Conservation (phyloP, 2,329 filamentous ascomycete genomes). For the Hirsutella thompsonii region DNA sequence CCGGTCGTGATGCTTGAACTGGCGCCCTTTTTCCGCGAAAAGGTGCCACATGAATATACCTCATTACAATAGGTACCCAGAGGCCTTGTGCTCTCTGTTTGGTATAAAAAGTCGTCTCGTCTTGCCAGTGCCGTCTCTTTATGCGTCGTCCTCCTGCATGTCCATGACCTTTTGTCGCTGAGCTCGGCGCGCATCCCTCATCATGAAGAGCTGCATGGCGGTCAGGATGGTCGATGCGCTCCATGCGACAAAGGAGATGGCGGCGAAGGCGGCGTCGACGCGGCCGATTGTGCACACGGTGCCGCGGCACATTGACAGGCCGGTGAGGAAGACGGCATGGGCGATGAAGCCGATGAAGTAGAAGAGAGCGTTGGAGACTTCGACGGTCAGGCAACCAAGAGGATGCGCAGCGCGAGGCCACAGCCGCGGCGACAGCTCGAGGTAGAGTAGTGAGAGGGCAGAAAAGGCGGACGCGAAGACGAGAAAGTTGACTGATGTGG, state of each 20-base stretch:
- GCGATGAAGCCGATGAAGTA: slow-evolving; percentile 49
- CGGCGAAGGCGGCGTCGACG: slow-evolving; percentile 39
- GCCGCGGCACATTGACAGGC: slow-evolving; percentile 43
- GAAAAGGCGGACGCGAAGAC: slow-evolving; percentile 41
- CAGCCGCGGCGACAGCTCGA: slow-evolving; percentile 36
- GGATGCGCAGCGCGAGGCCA: slow-evolving; percentile 32
- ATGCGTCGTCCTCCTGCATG: slow-evolving; percentile 25
- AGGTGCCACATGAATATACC: too few species aligned
- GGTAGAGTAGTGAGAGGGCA: slow-evolving; percentile 39
- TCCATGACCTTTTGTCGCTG: slow-evolving; percentile 10
- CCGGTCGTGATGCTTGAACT: too few species aligned
- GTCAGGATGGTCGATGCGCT: slow-evolving; percentile 31
- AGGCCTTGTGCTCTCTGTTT: not conserved
- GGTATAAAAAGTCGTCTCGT: too few species aligned
- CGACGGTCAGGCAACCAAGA: slow-evolving; percentile 31
- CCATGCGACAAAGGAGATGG: slow-evolving; percentile 42
- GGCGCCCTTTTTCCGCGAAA: too few species aligned
- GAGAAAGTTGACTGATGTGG: slow-evolving; percentile 44
- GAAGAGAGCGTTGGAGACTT: slow-evolving; percentile 38
- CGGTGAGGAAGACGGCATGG: slow-evolving; percentile 41
- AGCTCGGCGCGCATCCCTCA: slow-evolving; percentile 19
- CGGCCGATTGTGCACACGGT: slow-evolving; percentile 42
- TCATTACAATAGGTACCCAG: too few species aligned
- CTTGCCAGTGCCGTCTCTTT: too few species aligned
- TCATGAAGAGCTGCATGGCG: slow-evolving; percentile 31